phyloP scores from a whole-genome alignment of 768 basidiomycete genomes.

The Suillus bovinus region DNA sequence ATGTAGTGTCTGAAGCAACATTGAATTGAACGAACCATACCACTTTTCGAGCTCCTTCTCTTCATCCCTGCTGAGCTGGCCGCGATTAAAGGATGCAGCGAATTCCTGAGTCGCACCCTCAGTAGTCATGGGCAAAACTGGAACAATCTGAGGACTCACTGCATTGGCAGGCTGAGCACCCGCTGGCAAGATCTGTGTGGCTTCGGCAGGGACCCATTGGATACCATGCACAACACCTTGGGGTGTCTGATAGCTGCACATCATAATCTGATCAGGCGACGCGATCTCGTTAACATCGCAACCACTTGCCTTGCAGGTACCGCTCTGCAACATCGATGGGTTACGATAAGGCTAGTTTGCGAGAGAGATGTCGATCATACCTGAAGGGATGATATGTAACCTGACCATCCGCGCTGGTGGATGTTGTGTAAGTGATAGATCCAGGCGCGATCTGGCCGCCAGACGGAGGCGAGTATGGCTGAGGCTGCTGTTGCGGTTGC shows the following conservation, averaged over 20 bases:
- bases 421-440: conserved; percentile 73
- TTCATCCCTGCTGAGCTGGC: conserved; percentile 39
- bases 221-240: conserved; percentile 67
- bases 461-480: conserved; percentile 29
- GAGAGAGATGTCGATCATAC: conserved; percentile 39
- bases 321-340: conserved; percentile 46
- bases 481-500: conserved; percentile 29
- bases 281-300: conserved; percentile 1
- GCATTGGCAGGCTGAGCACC: conserved; percentile 61
- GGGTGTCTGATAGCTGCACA: conserved; percentile 66
- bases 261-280: conserved; percentile 23
- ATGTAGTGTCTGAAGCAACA: not conserved
- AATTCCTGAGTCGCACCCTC: conserved; percentile 47
- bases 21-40: conserved; percentile 29
- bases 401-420: conserved; percentile 60
- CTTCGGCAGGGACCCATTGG: conserved; percentile 68
- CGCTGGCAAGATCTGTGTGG: conserved; percentile 57
- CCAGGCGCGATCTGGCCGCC: conserved; percentile 58
- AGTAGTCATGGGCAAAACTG: not conserved
- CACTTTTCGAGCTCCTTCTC: conserved; percentile 46
- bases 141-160: conserved; percentile 35
- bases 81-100: conserved; percentile 54
- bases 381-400: conserved; percentile 73
- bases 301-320: conserved; percentile 66
- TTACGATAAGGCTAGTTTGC: conserved; percentile 7